phyloP scores from a whole-genome alignment of 73 alveolate genomes.

The Breviolum minutum region DNA sequence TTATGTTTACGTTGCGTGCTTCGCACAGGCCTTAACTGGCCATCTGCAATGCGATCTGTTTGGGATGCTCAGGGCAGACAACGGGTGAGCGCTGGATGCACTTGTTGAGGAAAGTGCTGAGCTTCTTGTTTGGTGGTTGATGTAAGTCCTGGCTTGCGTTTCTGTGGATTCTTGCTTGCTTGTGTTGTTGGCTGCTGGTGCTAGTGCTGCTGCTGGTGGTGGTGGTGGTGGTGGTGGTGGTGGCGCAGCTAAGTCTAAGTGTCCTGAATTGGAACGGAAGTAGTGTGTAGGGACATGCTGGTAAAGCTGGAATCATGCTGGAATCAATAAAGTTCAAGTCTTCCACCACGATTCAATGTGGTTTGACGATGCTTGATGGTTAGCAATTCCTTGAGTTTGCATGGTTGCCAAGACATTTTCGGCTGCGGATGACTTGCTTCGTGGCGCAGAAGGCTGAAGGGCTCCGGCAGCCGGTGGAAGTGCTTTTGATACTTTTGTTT shows the following conservation, averaged over 20 bases:
- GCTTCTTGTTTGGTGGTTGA: too few relatives aligned
- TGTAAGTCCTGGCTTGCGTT: too few relatives aligned
- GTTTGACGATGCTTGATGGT: neutral
- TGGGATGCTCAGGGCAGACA: neutral
- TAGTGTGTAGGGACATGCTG: too few relatives aligned
- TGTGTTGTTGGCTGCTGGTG: neutral
- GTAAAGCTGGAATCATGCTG: too few relatives aligned
- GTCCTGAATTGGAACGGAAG: too few relatives aligned
- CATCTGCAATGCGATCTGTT: neutral
- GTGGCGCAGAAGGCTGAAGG: conserved; percentile 42
- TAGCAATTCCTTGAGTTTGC: neutral
- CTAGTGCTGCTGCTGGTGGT: neutral
- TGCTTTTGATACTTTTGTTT: neutral
- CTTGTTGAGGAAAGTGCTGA: neutral
- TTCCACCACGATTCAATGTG: neutral
- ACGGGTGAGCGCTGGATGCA: neutral
- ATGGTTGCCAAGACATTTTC: conserved; percentile 2
- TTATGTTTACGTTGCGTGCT: too few relatives aligned
- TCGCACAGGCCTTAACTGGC: neutral
- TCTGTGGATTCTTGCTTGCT: neutral
- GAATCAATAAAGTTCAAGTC: too few relatives aligned
- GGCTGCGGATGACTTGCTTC: conserved; percentile 73
- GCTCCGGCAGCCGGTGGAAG: neutral
- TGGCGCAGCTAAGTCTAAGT: too few relatives aligned
- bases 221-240: neutral